Conservation (phyloP, 2,329 filamentous ascomycete genomes). For the Xylaria sp. region DNA sequence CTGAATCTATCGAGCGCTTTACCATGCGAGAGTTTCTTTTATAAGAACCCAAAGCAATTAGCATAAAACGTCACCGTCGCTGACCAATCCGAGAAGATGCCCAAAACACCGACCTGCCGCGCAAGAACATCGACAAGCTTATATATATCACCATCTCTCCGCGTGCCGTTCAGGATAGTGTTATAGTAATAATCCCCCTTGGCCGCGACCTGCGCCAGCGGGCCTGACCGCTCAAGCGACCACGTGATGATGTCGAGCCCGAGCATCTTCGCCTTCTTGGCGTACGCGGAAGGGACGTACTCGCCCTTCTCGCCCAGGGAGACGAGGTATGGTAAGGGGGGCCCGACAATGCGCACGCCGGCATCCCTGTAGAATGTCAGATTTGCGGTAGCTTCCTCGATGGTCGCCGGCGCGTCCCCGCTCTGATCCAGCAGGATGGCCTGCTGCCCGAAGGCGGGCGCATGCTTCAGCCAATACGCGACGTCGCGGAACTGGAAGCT, state of each 20-base stretch:
- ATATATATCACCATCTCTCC: conserved; percentile 73
- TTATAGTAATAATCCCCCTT: conserved; percentile 65
- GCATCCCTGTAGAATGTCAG: conserved; percentile 64
- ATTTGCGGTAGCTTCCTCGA: conserved; percentile 64
- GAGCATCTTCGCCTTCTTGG: conserved; percentile 66
- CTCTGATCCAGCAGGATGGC: conserved; percentile 73
- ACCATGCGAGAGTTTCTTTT: background rate
- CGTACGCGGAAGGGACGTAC: conserved; percentile 72
- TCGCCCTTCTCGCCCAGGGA: conserved; percentile 59
- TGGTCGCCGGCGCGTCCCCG: conserved; percentile 62
- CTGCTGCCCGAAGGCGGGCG: conserved; percentile 68
- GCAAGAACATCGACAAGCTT: conserved; percentile 72
- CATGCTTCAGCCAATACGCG: conserved; percentile 72
- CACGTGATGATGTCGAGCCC: conserved; percentile 74
- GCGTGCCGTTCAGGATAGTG: conserved; percentile 63
- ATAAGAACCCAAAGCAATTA: conserved; percentile 67
- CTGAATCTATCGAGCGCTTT: conserved; percentile 1
- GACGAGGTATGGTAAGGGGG: conserved; percentile 71
- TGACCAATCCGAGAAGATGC: conserved; percentile 76
- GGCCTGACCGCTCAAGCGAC: conserved; percentile 73
- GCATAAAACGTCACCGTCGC: conserved; percentile 76
- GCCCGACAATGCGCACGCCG: conserved; percentile 71
- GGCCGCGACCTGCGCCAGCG: conserved; percentile 60
- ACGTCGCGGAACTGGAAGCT: conserved; percentile 73
- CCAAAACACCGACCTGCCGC: conserved; percentile 67